Evolutionary conservation across 225 moss, liverwort and hornwort species (phyloP).

Genomic region (Thuidium tamariscinum): DNA sequence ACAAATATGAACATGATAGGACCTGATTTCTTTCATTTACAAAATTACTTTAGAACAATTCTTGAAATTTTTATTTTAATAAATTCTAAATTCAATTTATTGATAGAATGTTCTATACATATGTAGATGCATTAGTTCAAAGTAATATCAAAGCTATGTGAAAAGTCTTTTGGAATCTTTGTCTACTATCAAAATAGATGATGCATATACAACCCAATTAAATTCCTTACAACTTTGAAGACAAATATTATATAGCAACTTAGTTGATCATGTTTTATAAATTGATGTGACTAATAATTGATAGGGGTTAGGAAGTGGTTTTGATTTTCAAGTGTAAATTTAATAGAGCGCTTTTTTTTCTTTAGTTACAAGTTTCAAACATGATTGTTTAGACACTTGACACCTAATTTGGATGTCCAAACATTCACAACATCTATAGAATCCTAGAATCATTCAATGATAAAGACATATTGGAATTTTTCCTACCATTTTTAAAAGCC

Average conservation of each 20-base stretch:
- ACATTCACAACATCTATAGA: rapidly evolving
- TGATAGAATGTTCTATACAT: too few relatives aligned
- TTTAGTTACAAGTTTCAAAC: neutral
- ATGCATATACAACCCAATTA: rapidly evolving
- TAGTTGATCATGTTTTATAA: neutral
- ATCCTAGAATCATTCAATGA: rapidly evolving
- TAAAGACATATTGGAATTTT: neutral
- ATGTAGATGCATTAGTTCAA: neutral
- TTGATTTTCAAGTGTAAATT: neutral
- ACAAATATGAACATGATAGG: too few relatives aligned
- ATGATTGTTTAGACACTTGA: rapidly evolving
- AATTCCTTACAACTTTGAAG: neutral
- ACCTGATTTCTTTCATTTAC: too few relatives aligned
- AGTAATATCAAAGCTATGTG: too few relatives aligned
- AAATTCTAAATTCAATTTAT: too few relatives aligned
- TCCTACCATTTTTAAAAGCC: neutral
- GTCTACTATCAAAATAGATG: neutral
- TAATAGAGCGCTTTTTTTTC: neutral
- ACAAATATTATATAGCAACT: neutral
- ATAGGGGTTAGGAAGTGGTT: rapidly evolving
- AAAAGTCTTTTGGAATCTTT: neutral
- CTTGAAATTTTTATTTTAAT: too few relatives aligned
- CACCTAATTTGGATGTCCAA: rapidly evolving
- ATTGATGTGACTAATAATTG: too few relatives aligned
- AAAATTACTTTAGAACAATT: too few relatives aligned